phyloP scores from a whole-genome alignment of 2,329 filamentous ascomycete genomes.

The Pestalotiopsis sp. region DNA sequence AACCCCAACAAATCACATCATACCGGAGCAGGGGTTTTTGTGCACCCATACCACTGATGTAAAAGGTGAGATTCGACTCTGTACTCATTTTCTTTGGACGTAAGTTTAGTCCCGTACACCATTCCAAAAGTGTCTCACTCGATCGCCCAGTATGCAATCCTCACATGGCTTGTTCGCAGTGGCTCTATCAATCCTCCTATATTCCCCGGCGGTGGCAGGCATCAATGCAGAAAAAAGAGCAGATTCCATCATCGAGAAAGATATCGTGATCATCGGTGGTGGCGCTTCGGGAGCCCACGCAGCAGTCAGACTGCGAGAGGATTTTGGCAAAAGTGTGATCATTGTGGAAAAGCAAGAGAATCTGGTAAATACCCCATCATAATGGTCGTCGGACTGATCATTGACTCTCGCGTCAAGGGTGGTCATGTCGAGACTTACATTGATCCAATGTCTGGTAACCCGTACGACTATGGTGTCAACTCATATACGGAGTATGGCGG shows the following conservation, averaged over 20 bases:
- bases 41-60: not conserved
- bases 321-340: slow-evolving; percentile 35
- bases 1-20: not conserved
- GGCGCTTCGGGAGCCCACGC: slow-evolving; percentile 41
- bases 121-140: not conserved
- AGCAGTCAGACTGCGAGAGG: slow-evolving; percentile 38
- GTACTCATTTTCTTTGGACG: not conserved
- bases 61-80: not conserved
- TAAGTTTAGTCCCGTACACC: not conserved
- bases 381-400: not conserved
- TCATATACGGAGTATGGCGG: slow-evolving; percentile 40
- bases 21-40: not conserved
- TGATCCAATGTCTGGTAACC: slow-evolving; percentile 38
- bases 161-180: not conserved
- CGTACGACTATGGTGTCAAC: slow-evolving; percentile 40
- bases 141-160: not conserved
- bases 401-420: slow-evolving; percentile 29
- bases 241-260: slow-evolving; percentile 11
- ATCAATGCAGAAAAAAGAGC: not conserved
- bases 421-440: slow-evolving; percentile 53
- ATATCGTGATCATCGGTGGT: slow-evolving; percentile 39
- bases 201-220: not conserved
- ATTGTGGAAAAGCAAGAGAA: slow-evolving; percentile 36
- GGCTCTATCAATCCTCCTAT: not conserved
- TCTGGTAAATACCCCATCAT: not conserved